Percentiles rank a stretch among this genome's conserved stretches.
These are phyloP conservation scores for Casuarina equisetifolia DNA, from an alignment of 306 rosid genomes.

Conservation along the genomic window DNA sequence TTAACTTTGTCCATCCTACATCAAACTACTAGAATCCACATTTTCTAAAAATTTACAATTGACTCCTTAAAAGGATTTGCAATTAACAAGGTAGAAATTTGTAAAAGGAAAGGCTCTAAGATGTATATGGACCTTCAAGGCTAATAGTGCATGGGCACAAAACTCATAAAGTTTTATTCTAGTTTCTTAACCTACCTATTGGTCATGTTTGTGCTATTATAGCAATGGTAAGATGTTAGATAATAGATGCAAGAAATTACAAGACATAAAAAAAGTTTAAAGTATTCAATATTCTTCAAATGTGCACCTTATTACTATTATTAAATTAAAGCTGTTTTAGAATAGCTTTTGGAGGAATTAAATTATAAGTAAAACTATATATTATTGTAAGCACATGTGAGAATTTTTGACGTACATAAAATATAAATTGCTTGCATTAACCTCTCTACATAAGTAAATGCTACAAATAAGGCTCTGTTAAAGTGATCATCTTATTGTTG, in stretches of 20 bases:
- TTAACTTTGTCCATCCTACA: constrained; percentile 24
- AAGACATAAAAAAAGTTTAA: neutral
- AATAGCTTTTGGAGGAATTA: no score
- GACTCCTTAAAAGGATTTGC: constrained; percentile 26
- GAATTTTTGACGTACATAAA: no score
- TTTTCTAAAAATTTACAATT: constrained; percentile 30
- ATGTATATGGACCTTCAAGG: constrained; percentile 81
- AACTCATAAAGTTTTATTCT: constrained; percentile 74
- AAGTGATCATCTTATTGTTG: no score
- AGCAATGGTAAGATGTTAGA: constrained; percentile 8
- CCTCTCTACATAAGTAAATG: no score
- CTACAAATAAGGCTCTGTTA: no score
- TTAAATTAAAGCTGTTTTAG: neutral
- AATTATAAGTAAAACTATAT: no score
- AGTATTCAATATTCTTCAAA: no score
- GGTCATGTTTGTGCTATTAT: constrained; percentile 22
- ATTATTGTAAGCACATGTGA: no score
- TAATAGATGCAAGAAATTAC: neutral
- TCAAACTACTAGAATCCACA: constrained; percentile 26
- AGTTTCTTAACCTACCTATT: constrained; percentile 67
- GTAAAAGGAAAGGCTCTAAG: constrained; percentile 72
- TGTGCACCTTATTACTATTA: no score
- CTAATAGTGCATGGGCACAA: constrained; percentile 40
- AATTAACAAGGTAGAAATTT: constrained; percentile 33
- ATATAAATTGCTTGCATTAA: no score